Evolutionary conservation across 371 early-diverging fungal genomes (phyloP).

Genomic region (Circinella minor): DNA sequence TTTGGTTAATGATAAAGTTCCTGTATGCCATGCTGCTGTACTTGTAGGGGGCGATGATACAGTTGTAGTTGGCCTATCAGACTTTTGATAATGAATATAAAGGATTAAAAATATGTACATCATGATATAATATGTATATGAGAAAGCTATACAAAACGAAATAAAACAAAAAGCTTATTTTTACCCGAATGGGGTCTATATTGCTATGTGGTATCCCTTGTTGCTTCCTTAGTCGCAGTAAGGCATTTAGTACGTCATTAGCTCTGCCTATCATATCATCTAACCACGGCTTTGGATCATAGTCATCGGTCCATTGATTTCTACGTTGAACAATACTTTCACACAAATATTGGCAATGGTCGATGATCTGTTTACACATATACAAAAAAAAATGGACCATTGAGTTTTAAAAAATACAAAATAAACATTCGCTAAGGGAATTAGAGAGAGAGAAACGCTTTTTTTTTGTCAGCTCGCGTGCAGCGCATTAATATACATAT

Average conservation of each 20-base stretch:
- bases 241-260: slow-evolving; percentile 47
- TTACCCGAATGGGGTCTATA: background rate
- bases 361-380: slow-evolving; percentile 26
- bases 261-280: slow-evolving; percentile 52
- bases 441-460: too few species aligned
- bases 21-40: slow-evolving; percentile 19
- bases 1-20: slow-evolving; percentile 15
- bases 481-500: background rate
- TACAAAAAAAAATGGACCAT: background rate
- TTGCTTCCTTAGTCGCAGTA: slow-evolving; percentile 47
- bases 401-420: slow-evolving; percentile 10
- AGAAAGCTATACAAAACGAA: too few species aligned
- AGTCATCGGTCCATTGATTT: slow-evolving; percentile 14
- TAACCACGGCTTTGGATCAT: slow-evolving; percentile 37
- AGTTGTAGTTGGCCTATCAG: background rate
- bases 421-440: too few species aligned
- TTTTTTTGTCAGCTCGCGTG: background rate
- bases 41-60: slow-evolving; percentile 11
- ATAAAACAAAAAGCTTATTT: background rate
- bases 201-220: slow-evolving; percentile 19
- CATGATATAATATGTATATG: too few species aligned
- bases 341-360: slow-evolving; percentile 32
- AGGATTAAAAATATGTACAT: background rate
- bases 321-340: slow-evolving; percentile 32
- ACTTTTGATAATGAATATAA: background rate